Evolutionary conservation across 441 rosid species (phyloP).

Genomic region (Mallotus japonicus): DNA sequence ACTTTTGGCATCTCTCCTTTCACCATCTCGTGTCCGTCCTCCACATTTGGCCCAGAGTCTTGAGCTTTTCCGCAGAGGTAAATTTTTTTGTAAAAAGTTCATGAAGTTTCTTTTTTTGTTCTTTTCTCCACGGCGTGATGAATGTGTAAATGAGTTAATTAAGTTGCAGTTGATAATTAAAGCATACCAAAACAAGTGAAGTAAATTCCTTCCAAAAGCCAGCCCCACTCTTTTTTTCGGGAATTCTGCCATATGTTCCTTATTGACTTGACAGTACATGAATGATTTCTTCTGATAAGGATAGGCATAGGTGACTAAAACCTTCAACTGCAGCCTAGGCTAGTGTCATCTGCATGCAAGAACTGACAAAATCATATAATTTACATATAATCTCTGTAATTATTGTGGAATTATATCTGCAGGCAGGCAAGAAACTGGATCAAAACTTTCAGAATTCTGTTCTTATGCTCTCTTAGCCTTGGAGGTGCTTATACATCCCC

Average conservation of each 20-base stretch:
- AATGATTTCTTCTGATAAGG: neutral
- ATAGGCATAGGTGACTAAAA: neutral
- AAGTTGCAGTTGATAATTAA: neutral
- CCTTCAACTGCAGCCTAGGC: neutral
- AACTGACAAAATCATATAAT: neutral
- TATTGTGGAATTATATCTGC: slow-evolving; percentile 19
- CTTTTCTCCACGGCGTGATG: neutral
- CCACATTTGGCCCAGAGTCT: slow-evolving; percentile 57
- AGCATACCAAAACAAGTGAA: neutral
- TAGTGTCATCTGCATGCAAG: neutral
- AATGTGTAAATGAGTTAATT: neutral
- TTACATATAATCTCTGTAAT: neutral
- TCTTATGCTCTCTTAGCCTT: slow-evolving; percentile 63
- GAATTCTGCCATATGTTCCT: neutral
- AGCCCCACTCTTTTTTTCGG: too few species aligned
- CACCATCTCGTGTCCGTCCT: slow-evolving; percentile 59
- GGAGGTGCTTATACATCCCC: slow-evolving; percentile 85
- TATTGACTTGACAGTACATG: neutral
- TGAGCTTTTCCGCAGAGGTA: slow-evolving; percentile 79
- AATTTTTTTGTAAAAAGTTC: slow-evolving; percentile 1
- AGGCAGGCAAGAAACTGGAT: slow-evolving; percentile 65
- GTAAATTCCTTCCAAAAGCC: neutral
- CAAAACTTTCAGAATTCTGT: slow-evolving; percentile 60
- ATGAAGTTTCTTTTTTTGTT: neutral
- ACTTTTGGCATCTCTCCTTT: slow-evolving; percentile 70